phyloP scores from a whole-genome alignment of 495 filamentous ascomycete genomes.

The Neurospora sp. region DNA sequence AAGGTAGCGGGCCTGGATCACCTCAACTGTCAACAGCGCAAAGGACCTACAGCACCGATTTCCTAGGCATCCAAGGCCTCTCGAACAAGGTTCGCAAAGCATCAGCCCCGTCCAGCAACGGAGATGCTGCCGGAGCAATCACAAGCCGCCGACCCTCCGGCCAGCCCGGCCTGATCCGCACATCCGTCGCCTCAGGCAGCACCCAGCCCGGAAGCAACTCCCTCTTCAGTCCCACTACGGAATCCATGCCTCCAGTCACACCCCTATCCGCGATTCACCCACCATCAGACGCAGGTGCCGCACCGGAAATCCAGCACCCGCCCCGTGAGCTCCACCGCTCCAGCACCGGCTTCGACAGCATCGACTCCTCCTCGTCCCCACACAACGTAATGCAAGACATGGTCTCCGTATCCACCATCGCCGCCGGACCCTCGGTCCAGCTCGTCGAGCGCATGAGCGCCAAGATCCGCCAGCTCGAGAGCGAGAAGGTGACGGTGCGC shows the following conservation, averaged over 20 bases:
- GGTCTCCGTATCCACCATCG: slow-evolving; percentile 77
- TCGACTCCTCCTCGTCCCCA: slow-evolving; percentile 51
- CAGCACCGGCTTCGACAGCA: slow-evolving; percentile 48
- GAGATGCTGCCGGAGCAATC: slow-evolving; percentile 23
- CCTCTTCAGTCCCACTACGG: slow-evolving; percentile 25
- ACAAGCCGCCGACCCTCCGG: slow-evolving; percentile 28
- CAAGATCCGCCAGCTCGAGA: slow-evolving; percentile 80
- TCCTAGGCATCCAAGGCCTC: slow-evolving; percentile 33
- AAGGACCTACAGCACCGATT: slow-evolving; percentile 39
- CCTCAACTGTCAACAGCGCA: slow-evolving; percentile 31
- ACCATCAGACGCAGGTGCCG: slow-evolving; percentile 15
- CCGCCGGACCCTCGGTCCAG: slow-evolving; percentile 86
- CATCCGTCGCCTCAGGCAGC: slow-evolving; percentile 5
- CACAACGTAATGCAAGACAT: slow-evolving; percentile 76
- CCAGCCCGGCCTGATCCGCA: slow-evolving; percentile 24
- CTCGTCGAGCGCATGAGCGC: slow-evolving; percentile 95
- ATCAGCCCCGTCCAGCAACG: slow-evolving; percentile 35
- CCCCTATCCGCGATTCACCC: background rate
- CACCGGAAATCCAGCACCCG: slow-evolving; percentile 40
- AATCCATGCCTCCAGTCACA: slow-evolving; percentile 7
- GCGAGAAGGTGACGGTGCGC: slow-evolving; percentile 72
- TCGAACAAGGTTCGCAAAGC: slow-evolving; percentile 32
- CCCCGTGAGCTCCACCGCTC: slow-evolving; percentile 33
- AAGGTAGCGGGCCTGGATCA: slow-evolving; percentile 34
- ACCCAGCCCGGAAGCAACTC: slow-evolving; percentile 21